Evolutionary conservation across 768 basidiomycete species (phyloP).

Genomic region (Agaricus subrufescens): DNA sequence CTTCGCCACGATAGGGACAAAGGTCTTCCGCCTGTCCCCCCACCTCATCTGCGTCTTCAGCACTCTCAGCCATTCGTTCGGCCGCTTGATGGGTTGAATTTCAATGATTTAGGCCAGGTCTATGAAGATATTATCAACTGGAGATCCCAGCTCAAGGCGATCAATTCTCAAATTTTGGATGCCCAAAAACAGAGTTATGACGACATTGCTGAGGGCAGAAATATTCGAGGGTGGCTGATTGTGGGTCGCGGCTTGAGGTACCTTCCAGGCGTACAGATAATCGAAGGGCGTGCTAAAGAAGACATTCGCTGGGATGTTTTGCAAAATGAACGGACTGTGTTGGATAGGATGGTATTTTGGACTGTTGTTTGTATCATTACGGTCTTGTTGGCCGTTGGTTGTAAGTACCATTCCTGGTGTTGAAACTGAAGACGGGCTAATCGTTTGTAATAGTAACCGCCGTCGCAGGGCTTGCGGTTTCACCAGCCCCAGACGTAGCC

Average conservation of each 20-base stretch:
- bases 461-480: slow-evolving; percentile 60
- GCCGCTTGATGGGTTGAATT: slow-evolving; percentile 68
- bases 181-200: slow-evolving; percentile 63
- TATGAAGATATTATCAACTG: slow-evolving; percentile 69
- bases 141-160: slow-evolving; percentile 63
- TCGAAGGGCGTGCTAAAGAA: slow-evolving; percentile 78
- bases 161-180: slow-evolving; percentile 71
- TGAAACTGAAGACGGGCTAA: slow-evolving; percentile 4
- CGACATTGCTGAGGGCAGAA: slow-evolving; percentile 65
- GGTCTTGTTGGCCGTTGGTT: slow-evolving; percentile 48
- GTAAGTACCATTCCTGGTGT: slow-evolving; percentile 39
- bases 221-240: slow-evolving; percentile 75
- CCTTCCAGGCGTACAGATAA: slow-evolving; percentile 59
- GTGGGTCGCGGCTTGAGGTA: slow-evolving; percentile 64
- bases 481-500: slow-evolving; percentile 67
- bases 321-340: slow-evolving; percentile 47
- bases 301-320: slow-evolving; percentile 80
- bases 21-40: slow-evolving; percentile 38
- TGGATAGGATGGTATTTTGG: slow-evolving; percentile 55
- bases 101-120: slow-evolving; percentile 57
- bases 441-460: slow-evolving; percentile 51
- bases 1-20: slow-evolving; percentile 32
- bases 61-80: slow-evolving; percentile 67
- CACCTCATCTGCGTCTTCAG: slow-evolving; percentile 67
- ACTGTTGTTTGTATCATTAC: slow-evolving; percentile 43